Evolutionary conservation across 2,329 filamentous ascomycete species (phyloP), one percentile per base, ranked within the genome.

Genomic region (Myriangium duriaei): DNA sequence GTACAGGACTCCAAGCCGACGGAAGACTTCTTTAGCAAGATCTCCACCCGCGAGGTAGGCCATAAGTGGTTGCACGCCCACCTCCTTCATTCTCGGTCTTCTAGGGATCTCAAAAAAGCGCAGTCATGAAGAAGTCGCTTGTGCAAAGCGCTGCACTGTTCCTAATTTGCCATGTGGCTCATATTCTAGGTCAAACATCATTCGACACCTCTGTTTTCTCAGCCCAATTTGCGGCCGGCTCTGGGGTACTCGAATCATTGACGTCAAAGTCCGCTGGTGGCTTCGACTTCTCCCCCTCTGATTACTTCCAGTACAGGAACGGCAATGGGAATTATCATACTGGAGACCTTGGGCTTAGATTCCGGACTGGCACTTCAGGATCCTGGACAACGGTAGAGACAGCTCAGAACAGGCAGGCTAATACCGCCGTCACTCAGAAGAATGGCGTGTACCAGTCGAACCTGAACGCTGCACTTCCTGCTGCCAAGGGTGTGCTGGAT

Each of bases 281-380:
- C 0, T 75, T 74, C 43, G 68, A 76, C 50, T 76, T 75, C 44
- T 58, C 72, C 2, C 71, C 72, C 0, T 68, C 58, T 5, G 71
- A 74, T 47, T 53, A 65, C 31, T 58, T 75, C 3, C 41, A 59
- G 0, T 53, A 56, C 11, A 61, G 72, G 5, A 62, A 67, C 9
- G 58, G 59, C 10, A 65, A 72, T 41, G 65, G 65, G 3, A 66
- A 73, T 42, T 74, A 76, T 43, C 72, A 76, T 49, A 67, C 68
- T 47, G 72, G 72, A 3, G 72, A 76, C 32, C 56, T 76, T 28
- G 74, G 69, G 0, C 61, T 69, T 31, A 64, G 70, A 10, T 76
- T 72, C 48, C 68, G 70, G n/a, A 45, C 54, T 2, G 51, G 50
- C 1, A 59, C 57, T 4, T 38, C 41, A 10, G 51, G 44, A 1